Base-by-base conservation (phyloP, 2,329 filamentous ascomycete genomes). In the Clarireedia sp. region DNA sequence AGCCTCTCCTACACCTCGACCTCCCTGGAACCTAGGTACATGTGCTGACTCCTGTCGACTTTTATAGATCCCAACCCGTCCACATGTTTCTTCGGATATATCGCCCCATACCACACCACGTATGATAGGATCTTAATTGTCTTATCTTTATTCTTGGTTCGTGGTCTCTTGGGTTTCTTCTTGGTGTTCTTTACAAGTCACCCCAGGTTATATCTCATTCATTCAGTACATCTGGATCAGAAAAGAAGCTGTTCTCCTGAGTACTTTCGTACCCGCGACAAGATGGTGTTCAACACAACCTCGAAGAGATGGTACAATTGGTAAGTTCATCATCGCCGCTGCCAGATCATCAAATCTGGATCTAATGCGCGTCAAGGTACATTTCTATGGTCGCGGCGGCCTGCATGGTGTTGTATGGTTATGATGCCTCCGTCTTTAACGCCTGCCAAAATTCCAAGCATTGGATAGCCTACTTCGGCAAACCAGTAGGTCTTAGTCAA, bases 371-470 rank as follows among this genome's bases (percentile, higher is more conserved):
- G 14, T 38, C 7, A 47, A 79, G 81, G 82, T 87, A 84, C 73
- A 81, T 86, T 61, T 84, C 82, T 59, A 74, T 86, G 53, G 81
- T 87, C 61, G 85, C 85, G 55, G 51, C 85, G 64, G 82, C 83
- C 67, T 87, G 83, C 69, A 88, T 88, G 85, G 83, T 87, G n/a
- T 75, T 89, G 46, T 88, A 87, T 67, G 85, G 85, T 55, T 88
- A 88, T 67, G 85, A 88, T 75, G 83, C 85, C 2, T 86, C 83
- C 38, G 84, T 87, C 47, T 89, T 83, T 75, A 89, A 89, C 68
- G 83, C 84, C 3, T 79, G 87, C 7, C 85, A 87, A 68, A 82
- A 80, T 26, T 86, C 82, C 1, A 48, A 80, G 16, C 79, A 88
- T 67, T 89, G 85, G 85, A 71, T 82, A 14, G 73, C 72, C 17